A percentile compares a stretch with the other conserved stretches of the same genome.
phyloP scores from a whole-genome alignment of 78 protist species.

The Chrysochromulina tobinii region DNA sequence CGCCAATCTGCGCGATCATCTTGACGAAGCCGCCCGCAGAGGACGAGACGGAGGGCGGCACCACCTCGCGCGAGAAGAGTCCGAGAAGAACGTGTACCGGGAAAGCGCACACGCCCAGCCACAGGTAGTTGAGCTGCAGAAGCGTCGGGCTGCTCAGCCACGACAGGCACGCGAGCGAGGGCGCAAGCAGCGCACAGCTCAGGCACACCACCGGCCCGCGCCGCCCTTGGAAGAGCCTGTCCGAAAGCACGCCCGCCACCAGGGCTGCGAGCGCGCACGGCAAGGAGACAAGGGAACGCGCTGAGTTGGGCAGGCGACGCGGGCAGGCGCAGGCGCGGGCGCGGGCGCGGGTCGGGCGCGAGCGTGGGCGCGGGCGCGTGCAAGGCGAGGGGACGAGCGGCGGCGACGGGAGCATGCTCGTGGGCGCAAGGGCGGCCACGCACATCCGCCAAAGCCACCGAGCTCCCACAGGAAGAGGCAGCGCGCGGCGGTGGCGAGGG shows the following conservation, averaged over 20 bases:
- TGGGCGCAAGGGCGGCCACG: too few species aligned
- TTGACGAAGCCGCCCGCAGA: constrained; percentile 21
- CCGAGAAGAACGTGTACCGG: constrained; percentile 29
- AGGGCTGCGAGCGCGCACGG: not conserved
- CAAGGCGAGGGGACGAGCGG: too few species aligned
- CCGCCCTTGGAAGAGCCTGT: not conserved
- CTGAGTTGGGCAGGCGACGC: too few species aligned
- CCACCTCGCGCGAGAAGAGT: constrained; percentile 24
- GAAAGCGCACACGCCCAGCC: constrained; percentile 5
- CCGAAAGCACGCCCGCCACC: constrained; percentile 1
- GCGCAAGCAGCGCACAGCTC: not conserved
- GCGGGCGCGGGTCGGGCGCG: too few species aligned
- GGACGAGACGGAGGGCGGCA: not conserved
- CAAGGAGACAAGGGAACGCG: too few species aligned
- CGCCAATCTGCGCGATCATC: not conserved
- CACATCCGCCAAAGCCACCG: constrained; percentile 1
- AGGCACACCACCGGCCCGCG: not conserved
- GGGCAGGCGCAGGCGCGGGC: too few species aligned
- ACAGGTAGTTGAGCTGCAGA: not conserved
- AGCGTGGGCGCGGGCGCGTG: too few species aligned
- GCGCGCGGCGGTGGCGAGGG: not conserved
- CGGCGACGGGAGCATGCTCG: too few species aligned
- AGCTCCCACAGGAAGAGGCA: not conserved
- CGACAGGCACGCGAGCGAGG: not conserved
- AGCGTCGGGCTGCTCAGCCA: not conserved